Percentiles rank a stretch among this genome's conserved stretches.
phyloP scores from a whole-genome alignment of 208 protist species.

The Trypanosoma conorhini region DNA sequence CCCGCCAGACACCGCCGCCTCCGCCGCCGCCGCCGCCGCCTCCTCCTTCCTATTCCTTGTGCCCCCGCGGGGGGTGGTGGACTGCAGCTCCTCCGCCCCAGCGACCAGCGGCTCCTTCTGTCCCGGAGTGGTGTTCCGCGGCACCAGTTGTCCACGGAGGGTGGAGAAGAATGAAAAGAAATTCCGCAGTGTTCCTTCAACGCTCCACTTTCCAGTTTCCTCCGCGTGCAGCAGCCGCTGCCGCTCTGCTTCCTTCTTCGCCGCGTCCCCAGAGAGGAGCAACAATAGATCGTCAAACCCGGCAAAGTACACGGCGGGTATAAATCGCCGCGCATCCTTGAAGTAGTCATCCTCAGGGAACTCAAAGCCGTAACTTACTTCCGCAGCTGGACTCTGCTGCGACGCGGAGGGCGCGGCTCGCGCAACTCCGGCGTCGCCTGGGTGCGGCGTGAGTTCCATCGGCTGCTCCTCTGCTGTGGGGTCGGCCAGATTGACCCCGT shows the following conservation, averaged over 20 bases:
- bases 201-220: not conserved
- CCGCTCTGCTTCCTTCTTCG: not conserved
- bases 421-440: not conserved
- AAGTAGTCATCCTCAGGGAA: conserved; percentile 28
- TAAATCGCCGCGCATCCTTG: conserved; percentile 16
- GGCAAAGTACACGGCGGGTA: conserved; percentile 11
- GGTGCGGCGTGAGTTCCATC: not conserved
- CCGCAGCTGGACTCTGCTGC: not conserved
- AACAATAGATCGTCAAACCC: conserved; percentile 5
- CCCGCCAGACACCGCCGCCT: no score
- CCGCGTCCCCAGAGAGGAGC: not conserved
- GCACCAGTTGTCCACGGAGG: not conserved
- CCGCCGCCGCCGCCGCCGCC: no score
- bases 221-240: not conserved
- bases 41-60: not conserved
- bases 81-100: not conserved
- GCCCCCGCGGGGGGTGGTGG: not conserved
- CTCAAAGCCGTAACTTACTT: not conserved
- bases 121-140: not conserved
- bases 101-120: not conserved
- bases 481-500: not conserved
- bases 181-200: not conserved
- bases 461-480: conserved; percentile 4
- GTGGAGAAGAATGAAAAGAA: not conserved
- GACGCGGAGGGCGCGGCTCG: not conserved